Base-by-base conservation (phyloP, 768 basidiomycete species). In the Jaapia argillacea region DNA sequence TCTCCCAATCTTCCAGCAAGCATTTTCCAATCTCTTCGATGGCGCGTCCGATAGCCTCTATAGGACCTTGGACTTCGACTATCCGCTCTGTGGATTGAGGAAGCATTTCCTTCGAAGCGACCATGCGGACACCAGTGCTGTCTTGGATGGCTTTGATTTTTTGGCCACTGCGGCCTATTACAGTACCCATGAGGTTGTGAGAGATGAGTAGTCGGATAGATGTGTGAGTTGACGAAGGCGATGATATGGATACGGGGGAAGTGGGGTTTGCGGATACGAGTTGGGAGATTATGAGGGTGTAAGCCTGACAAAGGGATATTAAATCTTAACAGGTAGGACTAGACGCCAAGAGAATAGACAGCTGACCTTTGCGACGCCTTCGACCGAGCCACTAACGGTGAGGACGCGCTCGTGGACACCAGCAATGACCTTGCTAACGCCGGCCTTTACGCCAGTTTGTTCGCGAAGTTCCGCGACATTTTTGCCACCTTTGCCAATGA, bases 111-210 rank as follows among this genome's bases (percentile, higher is more conserved):
- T 98, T 98, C 48, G 89, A 88, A 36, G 96, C 96, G 44, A 97
- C 85, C 93, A 99, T 99, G 44, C 96, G 85, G 16, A 91, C 92
- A 41, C 92, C 91, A 28, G 94, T 94, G 38, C 75, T 69, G 63
- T 97, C 94, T 61, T 99, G 96, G 60, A 99, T 98, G 57, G 91
- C 87, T 69, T 98, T 97, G 65, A 99, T 98, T 78, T 96, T 97
- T 62, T 89, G 79, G 54, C 96, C 96, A 43, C 69, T 85, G 51
- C 93, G 85, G 54, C 96, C 96, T 55, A 98, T 97, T 69, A 99
- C 86, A 48, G 90, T 92, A 42, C 96, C 96, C 96, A 99, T 99
- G 52, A 99, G 75, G 66, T 97, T 94, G 71, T 99, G 96, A 36
- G 92, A 94, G 70, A 99, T 92, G 57, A 99, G 75, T 52, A 99